These are phyloP conservation scores for Ophiostoma montium DNA, from an alignment of 2,329 filamentous ascomycete genomes.

Conservation along the genomic window DNA sequence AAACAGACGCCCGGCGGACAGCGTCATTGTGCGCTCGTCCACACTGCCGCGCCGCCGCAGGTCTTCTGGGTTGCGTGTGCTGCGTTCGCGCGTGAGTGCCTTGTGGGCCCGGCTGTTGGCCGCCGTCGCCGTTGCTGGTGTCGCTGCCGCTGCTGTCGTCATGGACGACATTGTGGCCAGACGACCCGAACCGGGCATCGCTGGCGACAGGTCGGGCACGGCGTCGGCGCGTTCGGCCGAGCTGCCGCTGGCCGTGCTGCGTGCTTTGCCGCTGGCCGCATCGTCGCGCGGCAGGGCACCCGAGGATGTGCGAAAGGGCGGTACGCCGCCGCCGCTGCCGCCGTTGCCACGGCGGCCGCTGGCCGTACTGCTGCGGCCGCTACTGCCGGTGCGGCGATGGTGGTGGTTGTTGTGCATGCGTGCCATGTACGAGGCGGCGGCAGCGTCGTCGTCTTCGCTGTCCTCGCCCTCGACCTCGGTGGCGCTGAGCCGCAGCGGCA, in stretches of 20 bases:
- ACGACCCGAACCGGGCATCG: not conserved
- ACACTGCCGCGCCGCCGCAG: slow-evolving; percentile 66
- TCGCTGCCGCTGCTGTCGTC: too few species aligned
- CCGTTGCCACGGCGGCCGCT: slow-evolving; percentile 37
- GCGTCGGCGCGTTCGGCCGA: slow-evolving; percentile 47
- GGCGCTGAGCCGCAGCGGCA: slow-evolving; percentile 85
- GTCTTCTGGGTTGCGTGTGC: slow-evolving; percentile 54
- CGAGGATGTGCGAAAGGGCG: slow-evolving; percentile 30
- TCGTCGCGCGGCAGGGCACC: slow-evolving; percentile 28
- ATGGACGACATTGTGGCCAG: too few species aligned
- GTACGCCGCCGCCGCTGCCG: slow-evolving; percentile 33
- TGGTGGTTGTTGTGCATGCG: slow-evolving; percentile 32
- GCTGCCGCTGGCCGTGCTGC: slow-evolving; percentile 40
- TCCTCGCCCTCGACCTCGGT: slow-evolving; percentile 87
- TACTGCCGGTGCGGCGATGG: slow-evolving; percentile 61
- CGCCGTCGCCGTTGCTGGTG: slow-evolving; percentile 35
- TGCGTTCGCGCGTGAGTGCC: slow-evolving; percentile 48
- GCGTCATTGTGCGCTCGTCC: slow-evolving; percentile 66
- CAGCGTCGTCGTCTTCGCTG: slow-evolving; percentile 57
- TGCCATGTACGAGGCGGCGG: not conserved
- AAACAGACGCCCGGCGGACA: slow-evolving; percentile 59
- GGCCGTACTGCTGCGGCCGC: slow-evolving; percentile 54
- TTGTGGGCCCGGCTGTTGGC: slow-evolving; percentile 45
- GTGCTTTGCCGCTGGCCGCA: slow-evolving; percentile 31
- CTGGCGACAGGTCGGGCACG: slow-evolving; percentile 40